Percentiles rank a stretch among this genome's conserved stretches.
phyloP scores from a whole-genome alignment of 2,329 filamentous ascomycete species.

The Hypocrella siamensis region DNA sequence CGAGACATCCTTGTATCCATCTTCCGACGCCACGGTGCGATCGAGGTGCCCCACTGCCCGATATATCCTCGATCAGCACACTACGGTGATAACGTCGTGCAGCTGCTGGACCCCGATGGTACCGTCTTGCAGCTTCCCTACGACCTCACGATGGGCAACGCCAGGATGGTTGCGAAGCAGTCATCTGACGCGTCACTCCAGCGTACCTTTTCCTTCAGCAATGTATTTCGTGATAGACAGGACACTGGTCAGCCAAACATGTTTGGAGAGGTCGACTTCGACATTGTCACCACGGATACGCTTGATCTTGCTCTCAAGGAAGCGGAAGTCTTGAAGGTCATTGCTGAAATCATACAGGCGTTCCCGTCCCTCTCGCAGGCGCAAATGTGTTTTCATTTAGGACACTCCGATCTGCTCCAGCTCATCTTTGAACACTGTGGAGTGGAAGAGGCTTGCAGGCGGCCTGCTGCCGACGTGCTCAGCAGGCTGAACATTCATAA shows the following conservation, averaged over 20 bases:
- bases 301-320: constrained; percentile 79
- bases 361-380: constrained; percentile 60
- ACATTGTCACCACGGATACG: constrained; percentile 75
- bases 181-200: constrained; percentile 44
- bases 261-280: constrained; percentile 87
- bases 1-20: constrained; percentile 61
- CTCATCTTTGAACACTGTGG: constrained; percentile 84
- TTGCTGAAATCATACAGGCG: constrained; percentile 74
- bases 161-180: constrained; percentile 64
- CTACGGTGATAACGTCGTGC: constrained; percentile 59
- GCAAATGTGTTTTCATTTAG: constrained; percentile 78
- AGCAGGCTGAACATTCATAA: constrained; percentile 76
- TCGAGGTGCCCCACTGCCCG: constrained; percentile 59
- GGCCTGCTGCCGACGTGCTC: constrained; percentile 64
- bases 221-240: constrained; percentile 66
- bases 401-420: constrained; percentile 74
- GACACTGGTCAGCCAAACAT: constrained; percentile 69
- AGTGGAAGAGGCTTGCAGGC: constrained; percentile 52
- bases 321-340: constrained; percentile 82
- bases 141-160: constrained; percentile 80
- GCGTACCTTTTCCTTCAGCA: constrained; percentile 75
- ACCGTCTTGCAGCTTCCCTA: constrained; percentile 90
- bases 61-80: constrained; percentile 72
- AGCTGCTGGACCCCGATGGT: constrained; percentile 67
- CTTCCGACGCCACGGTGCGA: constrained; percentile 78